phyloP scores from a whole-genome alignment of 2,329 filamentous ascomycete species.

The Fusarium humuli region DNA sequence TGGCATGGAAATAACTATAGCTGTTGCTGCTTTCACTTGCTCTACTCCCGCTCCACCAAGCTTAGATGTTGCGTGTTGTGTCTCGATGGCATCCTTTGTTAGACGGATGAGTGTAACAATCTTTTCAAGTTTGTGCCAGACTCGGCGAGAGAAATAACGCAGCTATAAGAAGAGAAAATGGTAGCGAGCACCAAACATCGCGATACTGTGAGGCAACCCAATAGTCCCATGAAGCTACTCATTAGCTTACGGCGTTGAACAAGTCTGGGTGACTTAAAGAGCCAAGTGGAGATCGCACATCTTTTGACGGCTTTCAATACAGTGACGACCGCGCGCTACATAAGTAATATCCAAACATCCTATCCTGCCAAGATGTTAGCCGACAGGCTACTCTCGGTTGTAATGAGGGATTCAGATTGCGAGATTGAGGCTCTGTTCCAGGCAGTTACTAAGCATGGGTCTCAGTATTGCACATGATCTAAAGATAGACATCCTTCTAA shows the following conservation, averaged over 20 bases:
- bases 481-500: not conserved
- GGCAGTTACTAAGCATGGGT: not conserved
- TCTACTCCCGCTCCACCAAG: not conserved
- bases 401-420: not conserved
- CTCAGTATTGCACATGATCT: not conserved
- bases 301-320: not conserved
- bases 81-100: too few species aligned
- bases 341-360: too few species aligned
- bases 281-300: not conserved
- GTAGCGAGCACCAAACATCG: rapidly evolving
- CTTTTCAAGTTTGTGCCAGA: not conserved
- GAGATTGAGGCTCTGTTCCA: not conserved
- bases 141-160: not conserved
- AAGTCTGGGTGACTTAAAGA: not conserved
- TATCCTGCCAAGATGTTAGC: not conserved
- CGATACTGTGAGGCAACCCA: not conserved
- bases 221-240: not conserved
- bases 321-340: too few species aligned
- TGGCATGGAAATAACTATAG: rapidly evolving
- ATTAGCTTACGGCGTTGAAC: not conserved
- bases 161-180: not conserved
- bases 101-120: too few species aligned
- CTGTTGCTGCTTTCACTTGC: not conserved
- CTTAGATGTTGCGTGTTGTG: too few species aligned
- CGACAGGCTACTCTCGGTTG: not conserved